Evolutionary conservation across 768 basidiomycete genomes (phyloP).

Genomic region (Lentinula raphanica): DNA sequence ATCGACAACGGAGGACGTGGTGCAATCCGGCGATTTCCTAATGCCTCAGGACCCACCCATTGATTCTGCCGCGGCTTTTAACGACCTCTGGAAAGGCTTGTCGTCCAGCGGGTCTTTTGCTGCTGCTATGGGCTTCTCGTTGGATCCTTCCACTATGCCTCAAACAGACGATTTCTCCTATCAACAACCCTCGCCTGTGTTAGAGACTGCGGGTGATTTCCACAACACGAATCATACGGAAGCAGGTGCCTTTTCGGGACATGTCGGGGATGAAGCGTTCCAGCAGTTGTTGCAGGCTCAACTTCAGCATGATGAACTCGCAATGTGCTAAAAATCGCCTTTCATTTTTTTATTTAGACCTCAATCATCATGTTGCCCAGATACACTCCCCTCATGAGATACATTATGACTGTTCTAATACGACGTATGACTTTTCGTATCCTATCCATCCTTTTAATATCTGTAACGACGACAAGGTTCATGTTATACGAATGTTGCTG

Average conservation of each 20-base stretch:
- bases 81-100: conserved; percentile 4
- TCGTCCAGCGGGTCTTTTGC: conserved; percentile 4
- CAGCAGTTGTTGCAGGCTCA: not conserved
- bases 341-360: no score
- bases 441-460: not conserved
- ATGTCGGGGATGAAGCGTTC: not conserved
- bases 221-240: not conserved
- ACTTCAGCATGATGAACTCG: not conserved
- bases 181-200: not conserved
- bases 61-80: not conserved
- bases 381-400: not conserved
- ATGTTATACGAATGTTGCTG: not conserved
- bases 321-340: no score
- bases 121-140: not conserved
- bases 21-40: not conserved
- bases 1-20: not conserved
- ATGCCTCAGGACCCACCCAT: not conserved
- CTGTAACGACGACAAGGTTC: not conserved
- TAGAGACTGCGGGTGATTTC: not conserved
- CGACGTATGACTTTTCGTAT: not conserved
- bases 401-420: not conserved
- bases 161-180: not conserved
- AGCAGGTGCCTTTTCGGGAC: not conserved
- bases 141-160: not conserved
- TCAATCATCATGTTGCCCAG: not conserved